Evolutionary conservation across 805 yeast genomes (phyloP).

Genomic region (Kodamaea leandrae): DNA sequence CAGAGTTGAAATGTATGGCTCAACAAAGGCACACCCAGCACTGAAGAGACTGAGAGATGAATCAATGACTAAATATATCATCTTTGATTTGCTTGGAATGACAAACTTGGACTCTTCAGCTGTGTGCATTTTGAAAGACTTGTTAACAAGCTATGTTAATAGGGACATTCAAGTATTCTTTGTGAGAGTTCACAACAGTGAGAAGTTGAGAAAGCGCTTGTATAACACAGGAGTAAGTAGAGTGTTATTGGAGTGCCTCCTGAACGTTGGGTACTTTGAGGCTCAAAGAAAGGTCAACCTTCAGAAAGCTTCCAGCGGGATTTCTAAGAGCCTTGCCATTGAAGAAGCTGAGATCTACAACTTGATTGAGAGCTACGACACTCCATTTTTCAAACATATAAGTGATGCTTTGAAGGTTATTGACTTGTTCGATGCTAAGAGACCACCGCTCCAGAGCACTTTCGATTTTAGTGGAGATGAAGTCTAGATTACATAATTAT

Average conservation of each 20-base stretch:
- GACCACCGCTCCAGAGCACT: background rate
- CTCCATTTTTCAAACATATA: conserved; percentile 38
- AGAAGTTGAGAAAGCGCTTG: conserved; percentile 28
- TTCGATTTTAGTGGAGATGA: conserved; percentile 3
- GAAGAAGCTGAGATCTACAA: conserved; percentile 19
- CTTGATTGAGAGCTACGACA: conserved; percentile 23
- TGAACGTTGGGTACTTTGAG: conserved; percentile 22
- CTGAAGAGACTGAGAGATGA: conserved; percentile 32
- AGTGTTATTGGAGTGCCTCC: conserved; percentile 25
- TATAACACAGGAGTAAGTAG: conserved; percentile 28
- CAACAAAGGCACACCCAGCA: conserved; percentile 44
- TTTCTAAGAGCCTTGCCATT: conserved; percentile 1
- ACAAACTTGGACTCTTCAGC: conserved; percentile 43
- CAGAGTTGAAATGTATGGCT: conserved; percentile 43
- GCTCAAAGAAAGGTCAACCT: conserved; percentile 15
- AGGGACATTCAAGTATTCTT: conserved; percentile 35
- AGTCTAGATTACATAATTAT: conserved; percentile 3
- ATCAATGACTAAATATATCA: conserved; percentile 39
- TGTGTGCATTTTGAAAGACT: conserved; percentile 32
- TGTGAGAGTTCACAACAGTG: conserved; percentile 31
- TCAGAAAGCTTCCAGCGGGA: conserved; percentile 3
- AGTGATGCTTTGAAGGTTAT: conserved; percentile 39
- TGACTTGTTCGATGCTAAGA: conserved; percentile 29
- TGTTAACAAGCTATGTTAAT: conserved; percentile 27
- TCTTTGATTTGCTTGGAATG: conserved; percentile 44